Conservation (phyloP, 441 rosid genomes). For the Erysimum cheiri region DNA sequence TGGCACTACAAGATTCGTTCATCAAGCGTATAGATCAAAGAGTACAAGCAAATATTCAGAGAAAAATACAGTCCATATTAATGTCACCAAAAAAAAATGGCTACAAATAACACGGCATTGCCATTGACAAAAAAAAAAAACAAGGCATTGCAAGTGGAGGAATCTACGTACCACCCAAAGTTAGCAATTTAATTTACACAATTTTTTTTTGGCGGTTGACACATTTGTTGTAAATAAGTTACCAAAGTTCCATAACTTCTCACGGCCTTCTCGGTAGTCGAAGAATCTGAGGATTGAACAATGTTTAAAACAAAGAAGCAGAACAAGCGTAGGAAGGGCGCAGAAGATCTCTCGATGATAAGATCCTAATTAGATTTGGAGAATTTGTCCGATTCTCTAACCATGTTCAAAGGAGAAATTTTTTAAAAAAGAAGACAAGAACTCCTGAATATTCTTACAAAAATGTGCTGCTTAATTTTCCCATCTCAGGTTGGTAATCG, state of each 20-base stretch:
- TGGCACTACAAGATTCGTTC: no score
- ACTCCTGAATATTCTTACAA: conserved; percentile 43
- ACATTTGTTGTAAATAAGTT: neutral
- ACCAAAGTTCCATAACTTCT: conserved; percentile 22
- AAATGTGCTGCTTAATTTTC: conserved; percentile 1
- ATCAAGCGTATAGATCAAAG: neutral
- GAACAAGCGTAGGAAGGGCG: conserved; percentile 43
- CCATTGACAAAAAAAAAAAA: no score
- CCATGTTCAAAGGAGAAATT: conserved; percentile 36
- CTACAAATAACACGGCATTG: neutral
- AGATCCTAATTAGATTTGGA: conserved; percentile 37
- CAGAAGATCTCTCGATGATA: conserved; percentile 43
- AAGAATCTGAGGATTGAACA: conserved; percentile 26
- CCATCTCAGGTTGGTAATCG: conserved; percentile 9
- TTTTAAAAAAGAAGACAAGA: conserved; percentile 42
- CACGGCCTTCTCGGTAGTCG: neutral
- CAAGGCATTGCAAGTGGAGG: neutral
- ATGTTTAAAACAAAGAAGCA: conserved; percentile 24
- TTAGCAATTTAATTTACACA: no score
- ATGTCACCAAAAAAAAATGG: neutral
- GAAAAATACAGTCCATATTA: neutral
- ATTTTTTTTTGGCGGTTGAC: no score
- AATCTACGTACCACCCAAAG: neutral
- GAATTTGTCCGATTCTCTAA: conserved; percentile 39
- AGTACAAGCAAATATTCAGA: neutral